Evolutionary conservation across 2,329 filamentous ascomycete species (phyloP).

Genomic region (Scedosporium minutisporum): DNA sequence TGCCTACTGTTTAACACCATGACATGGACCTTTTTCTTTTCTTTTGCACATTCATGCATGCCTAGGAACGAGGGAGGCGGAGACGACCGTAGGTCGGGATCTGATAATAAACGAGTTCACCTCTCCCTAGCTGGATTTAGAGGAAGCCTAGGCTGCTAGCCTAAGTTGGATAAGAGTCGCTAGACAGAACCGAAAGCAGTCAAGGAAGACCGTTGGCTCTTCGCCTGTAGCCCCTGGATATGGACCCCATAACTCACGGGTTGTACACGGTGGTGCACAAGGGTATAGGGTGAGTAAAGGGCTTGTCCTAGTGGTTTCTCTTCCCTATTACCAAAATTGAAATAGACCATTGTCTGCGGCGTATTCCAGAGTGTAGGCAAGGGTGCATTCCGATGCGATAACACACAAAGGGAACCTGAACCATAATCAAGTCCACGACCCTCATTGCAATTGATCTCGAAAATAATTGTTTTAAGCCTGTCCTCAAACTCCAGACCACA

Average conservation of each 20-base stretch:
- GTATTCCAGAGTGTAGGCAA: slow-evolving; percentile 79
- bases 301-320: slow-evolving; percentile 38
- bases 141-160: no score
- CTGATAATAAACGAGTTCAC: no score
- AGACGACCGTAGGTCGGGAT: no score
- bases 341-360: slow-evolving; percentile 60
- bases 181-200: not conserved
- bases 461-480: slow-evolving; percentile 3
- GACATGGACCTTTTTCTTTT: no score
- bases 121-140: no score
- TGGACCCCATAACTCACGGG: slow-evolving; percentile 58
- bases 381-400: slow-evolving; percentile 22
- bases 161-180: not conserved
- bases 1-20: no score
- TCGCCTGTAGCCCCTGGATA: slow-evolving; percentile 54
- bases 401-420: not conserved
- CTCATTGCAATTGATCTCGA: slow-evolving; percentile 1
- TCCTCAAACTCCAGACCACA: slow-evolving; percentile 40
- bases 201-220: not conserved
- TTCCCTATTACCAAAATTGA: slow-evolving; percentile 81
- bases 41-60: no score
- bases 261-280: slow-evolving; percentile 18
- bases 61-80: no score
- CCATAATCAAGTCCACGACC: not conserved
- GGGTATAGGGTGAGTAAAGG: slow-evolving; percentile 55